Evolutionary conservation across 1,284 basidiomycete genomes (phyloP), one percentile per base, ranked within the genome.

Genomic region (Phellinidium pouzarii): DNA sequence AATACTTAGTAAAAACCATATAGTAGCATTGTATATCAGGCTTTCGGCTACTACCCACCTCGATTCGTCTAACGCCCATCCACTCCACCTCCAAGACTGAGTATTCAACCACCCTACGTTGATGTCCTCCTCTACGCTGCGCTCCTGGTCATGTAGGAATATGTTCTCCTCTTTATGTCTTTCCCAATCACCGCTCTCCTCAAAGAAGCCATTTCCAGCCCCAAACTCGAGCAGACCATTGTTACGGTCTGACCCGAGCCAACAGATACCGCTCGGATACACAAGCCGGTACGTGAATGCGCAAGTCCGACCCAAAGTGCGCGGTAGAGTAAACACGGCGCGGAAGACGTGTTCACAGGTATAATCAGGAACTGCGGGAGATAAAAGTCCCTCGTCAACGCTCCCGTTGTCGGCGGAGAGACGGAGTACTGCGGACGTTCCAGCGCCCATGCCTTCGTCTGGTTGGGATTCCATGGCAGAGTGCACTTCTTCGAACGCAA

Each of bases 201-300:
- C 42, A 36, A 53, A 46, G 36, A 41, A 40, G 19, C 25, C 27
- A 17, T 25, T 37, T 20, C 38, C 36, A 14, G 26, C n/a, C 19
- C 6, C 61, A 22, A 73, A 50, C 25, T 66, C 54, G 12, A 74
- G 52, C 8, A 56, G 59, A 7, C 76, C 75, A 58, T 78, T 71
- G 23, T 66, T 63, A 9, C 69, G 68, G 53, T 65, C 71, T 11
- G 63, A 54, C 3, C 75, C 75, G 22, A 77, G 65, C 75, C 76
- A 77, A 48, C 61, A 62, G 34, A 70, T 63, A 20, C 75, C 74
- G 19, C 63, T 63, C 23, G 72, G 61, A 61, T 75, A 70, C 2
- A 69, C 49, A 23, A 78, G 52, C 23, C 76, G 67, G 60, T 76
- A 77, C 0, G 76, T 77, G 63, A 73, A 74, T 5, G 65, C 65